Conservation (phyloP, 495 filamentous ascomycete species). For the Pseudevernia furfuracea region DNA sequence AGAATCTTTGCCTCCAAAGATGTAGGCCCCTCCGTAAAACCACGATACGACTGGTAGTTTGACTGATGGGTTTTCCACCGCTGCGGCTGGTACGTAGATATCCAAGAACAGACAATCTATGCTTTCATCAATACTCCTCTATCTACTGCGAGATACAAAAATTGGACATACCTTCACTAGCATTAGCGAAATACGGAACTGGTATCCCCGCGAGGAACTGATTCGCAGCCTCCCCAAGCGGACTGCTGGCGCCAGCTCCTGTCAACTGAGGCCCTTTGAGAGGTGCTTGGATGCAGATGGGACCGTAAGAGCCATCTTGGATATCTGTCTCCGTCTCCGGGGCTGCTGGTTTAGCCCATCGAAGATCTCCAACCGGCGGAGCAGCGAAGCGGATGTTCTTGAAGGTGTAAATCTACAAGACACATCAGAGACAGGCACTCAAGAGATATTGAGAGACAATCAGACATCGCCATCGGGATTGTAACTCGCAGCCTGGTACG, state of each 20-base stretch:
- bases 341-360: conserved; percentile 48
- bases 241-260: conserved; percentile 32
- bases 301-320: conserved; percentile 45
- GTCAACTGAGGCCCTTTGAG: conserved; percentile 33
- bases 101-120: conserved; percentile 41
- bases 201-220: conserved; percentile 31
- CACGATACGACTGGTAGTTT: conserved; percentile 30
- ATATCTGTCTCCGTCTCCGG: conserved; percentile 39
- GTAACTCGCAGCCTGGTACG: conserved; percentile 32
- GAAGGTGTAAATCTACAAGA: conserved; percentile 37
- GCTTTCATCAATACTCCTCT: neutral
- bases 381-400: conserved; percentile 53
- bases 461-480: conserved; percentile 33
- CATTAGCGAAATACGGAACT: conserved; percentile 19
- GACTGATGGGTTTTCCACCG: conserved; percentile 26
- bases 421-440: neutral
- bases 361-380: conserved; percentile 45
- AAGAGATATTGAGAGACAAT: neutral
- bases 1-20: conserved; percentile 28
- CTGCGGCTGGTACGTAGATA: conserved; percentile 36
- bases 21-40: conserved; percentile 31
- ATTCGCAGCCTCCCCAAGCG: conserved; percentile 34
- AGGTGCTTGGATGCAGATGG: conserved; percentile 39
- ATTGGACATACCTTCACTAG: conserved; percentile 19
- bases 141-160: neutral